phyloP scores from a whole-genome alignment of 1,284 basidiomycete species.

The Sphagnurus paluster region DNA sequence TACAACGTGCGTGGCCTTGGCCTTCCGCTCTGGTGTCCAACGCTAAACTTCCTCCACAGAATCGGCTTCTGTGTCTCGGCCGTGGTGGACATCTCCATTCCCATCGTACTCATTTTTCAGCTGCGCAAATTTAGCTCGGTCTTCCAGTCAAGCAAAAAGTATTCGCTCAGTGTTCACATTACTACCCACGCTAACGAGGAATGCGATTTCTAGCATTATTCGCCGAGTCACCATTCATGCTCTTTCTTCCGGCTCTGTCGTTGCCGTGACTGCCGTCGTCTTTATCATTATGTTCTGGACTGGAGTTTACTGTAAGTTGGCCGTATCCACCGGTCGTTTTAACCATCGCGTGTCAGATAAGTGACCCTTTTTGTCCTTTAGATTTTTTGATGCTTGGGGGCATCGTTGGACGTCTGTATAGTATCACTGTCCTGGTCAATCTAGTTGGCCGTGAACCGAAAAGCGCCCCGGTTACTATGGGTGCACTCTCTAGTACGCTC shows the following conservation, averaged over 20 bases:
- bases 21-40: neutral
- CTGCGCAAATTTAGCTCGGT: constrained; percentile 6
- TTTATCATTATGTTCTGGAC: constrained; percentile 5
- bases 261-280: constrained; percentile 2
- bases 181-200: no score
- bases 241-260: constrained; percentile 7
- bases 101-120: constrained; percentile 10
- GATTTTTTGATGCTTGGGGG: constrained; percentile 5
- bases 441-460: constrained; percentile 2
- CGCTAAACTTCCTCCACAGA: neutral
- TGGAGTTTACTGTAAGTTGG: neutral
- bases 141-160: constrained; percentile 11
- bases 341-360: neutral
- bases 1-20: constrained; percentile 6
- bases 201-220: constrained; percentile 4
- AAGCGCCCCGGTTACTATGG: no score
- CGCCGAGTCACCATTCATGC: constrained; percentile 9
- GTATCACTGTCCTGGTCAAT: constrained; percentile 11
- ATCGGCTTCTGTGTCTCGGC: constrained; percentile 4
- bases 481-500: no score
- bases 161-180: neutral
- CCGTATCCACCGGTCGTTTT: neutral
- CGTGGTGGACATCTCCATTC: constrained; percentile 8
- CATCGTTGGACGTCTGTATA: constrained; percentile 13
- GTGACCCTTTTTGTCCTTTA: neutral